Base-by-base conservation (phyloP, 441 rosid genomes). In the Erodium trifolium region DNA sequence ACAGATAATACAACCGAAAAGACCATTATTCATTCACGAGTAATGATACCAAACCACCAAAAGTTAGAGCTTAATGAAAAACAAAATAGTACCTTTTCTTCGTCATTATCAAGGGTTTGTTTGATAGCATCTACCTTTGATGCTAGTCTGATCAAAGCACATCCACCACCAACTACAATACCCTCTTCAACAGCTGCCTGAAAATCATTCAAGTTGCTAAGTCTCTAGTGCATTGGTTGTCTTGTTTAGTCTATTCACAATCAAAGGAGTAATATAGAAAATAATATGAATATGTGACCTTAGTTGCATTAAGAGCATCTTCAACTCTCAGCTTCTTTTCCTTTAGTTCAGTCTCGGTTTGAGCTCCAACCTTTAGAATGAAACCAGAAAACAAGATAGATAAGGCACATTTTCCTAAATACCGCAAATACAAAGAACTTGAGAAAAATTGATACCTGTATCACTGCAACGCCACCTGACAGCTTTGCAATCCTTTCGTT, bases 131-230 rank as follows among this genome's bases (percentile, higher is more conserved):
- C 97, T 47, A 93, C 98, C 82, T 84, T 89, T 2, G 88, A 82
- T 18, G 97, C 88, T 43, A 93, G 93, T 75, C 98, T 82, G 74
- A 93, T 75, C 57, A 93, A 70, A 41, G 96, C 86, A 74, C 97
- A 93, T 8, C 97, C 98, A 41, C 98, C 98, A 67, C 97, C 97
- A 72, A 89, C 98, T 18, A 91, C 97, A 73, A 93, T 89, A 74
- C 98, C 98, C 81, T 93, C 98, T 79, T 93, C 97, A 59, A 93
- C 96, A 66, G 98, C 97, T 0, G 97, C 97, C 78, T 87, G 78
- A 66, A 75, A 73, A 69, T 29, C 69, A 70, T 45, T 0, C 13
- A 43, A 63, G 16, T 41, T 16, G 34, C 34, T 6, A 6, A 57
- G 63, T 18, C 27, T 57, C 63, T 17, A 2, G 3, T 41, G 10